A percentile compares a stretch with the other conserved stretches of the same genome.
Evolutionary conservation across 257 asterid genomes (phyloP).

Genomic region (Misopates orontium): DNA sequence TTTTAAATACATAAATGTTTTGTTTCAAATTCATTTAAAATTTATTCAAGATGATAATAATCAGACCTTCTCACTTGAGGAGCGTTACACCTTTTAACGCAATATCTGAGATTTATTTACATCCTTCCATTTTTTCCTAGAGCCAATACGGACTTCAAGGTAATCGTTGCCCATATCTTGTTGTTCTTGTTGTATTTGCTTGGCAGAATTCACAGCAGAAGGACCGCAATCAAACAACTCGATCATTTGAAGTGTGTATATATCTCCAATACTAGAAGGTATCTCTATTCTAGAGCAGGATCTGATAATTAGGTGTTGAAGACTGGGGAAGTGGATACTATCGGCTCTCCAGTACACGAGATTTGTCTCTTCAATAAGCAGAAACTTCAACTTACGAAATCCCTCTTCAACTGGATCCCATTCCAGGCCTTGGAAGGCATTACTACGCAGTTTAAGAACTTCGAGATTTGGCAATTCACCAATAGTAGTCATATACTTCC

Average conservation of each 20-base stretch:
- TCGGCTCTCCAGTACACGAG: conserved; percentile 7
- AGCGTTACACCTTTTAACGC: no score
- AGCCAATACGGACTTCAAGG: conserved; percentile 4
- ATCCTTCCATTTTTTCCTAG: no score
- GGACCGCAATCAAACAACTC: background rate
- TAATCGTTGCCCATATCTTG: background rate
- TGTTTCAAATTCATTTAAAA: no score
- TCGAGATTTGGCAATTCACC: conserved; percentile 15
- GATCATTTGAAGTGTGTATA: conserved; percentile 1
- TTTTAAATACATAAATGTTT: no score
- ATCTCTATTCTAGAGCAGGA: conserved; percentile 1
- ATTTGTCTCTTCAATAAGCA: background rate
- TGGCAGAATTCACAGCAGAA: background rate
- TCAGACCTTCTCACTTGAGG: no score
- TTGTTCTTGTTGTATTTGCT: conserved; percentile 15
- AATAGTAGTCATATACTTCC: background rate
- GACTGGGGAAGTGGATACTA: conserved; percentile 11
- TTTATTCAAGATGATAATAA: no score
- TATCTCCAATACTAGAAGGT: conserved; percentile 8
- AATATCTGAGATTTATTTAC: no score
- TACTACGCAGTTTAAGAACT: background rate
- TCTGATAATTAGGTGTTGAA: background rate
- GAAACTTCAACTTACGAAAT: background rate
- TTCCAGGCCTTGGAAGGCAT: background rate
- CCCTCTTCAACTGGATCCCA: conserved; percentile 10